Conservation (phyloP, 306 rosid species). For the Vigna reflexopilosa region DNA sequence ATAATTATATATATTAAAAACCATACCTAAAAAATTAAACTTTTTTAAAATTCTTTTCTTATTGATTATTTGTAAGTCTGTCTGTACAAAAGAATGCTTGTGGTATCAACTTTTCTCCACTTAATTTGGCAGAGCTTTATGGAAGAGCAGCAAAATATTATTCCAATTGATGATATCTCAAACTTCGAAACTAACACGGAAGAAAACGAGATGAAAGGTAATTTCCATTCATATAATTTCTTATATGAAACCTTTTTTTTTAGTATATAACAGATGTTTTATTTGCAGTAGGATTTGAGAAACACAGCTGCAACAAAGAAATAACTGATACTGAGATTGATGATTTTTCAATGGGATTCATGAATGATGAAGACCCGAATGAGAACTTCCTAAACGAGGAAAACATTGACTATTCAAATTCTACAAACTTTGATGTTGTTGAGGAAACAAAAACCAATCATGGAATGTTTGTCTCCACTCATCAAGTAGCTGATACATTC, state of each 20-base stretch:
- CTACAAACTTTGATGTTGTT: conserved; percentile 80
- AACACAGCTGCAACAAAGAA: conserved; percentile 52
- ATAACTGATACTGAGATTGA: conserved; percentile 55
- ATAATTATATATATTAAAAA: too few relatives aligned
- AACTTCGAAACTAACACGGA: conserved; percentile 59
- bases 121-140: conserved; percentile 60
- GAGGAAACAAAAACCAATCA: conserved; percentile 82
- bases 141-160: conserved; percentile 78
- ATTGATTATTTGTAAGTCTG: neutral
- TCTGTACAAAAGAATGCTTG: neutral
- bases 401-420: conserved; percentile 62
- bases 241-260: too few relatives aligned
- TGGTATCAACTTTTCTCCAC: neutral
- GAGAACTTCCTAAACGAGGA: conserved; percentile 62
- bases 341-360: conserved; percentile 71
- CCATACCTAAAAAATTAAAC: too few relatives aligned
- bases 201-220: conserved; percentile 69
- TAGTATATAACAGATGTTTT: neutral
- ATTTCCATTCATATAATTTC: neutral
- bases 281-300: conserved; percentile 49
- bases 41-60: too few relatives aligned
- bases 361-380: conserved; percentile 57
- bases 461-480: conserved; percentile 81
- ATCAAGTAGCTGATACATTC: conserved; percentile 85
- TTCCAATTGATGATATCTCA: conserved; percentile 71